These are phyloP conservation scores for Casuarina equisetifolia DNA, from an alignment of 306 rosid species.

Conservation along the genomic window DNA sequence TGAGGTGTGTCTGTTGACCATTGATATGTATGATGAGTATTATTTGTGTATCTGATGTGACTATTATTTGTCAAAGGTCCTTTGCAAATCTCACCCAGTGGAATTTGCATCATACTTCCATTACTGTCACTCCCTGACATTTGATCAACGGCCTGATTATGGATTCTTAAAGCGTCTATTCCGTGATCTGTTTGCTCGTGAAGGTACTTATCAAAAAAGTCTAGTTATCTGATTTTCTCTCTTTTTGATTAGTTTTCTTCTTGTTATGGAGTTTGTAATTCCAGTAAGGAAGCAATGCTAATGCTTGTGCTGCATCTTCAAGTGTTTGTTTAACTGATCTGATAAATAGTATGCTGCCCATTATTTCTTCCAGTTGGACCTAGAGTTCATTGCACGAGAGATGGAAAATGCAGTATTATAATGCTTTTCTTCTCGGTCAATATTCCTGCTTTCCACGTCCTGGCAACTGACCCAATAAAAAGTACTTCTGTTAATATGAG, in stretches of 20 bases:
- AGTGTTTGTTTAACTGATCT: background rate
- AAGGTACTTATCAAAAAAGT: constrained; percentile 54
- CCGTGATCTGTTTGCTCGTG: constrained; percentile 81
- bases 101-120: constrained; percentile 97
- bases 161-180: constrained; percentile 92
- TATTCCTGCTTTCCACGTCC: background rate
- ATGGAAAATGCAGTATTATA: background rate
- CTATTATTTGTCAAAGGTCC: constrained; percentile 50
- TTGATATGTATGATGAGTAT: constrained; percentile 6
- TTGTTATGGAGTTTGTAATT: background rate
- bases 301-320: background rate
- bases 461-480: background rate
- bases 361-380: background rate
- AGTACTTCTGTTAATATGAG: background rate
- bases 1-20: constrained; percentile 56
- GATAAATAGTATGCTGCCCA: background rate
- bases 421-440: background rate
- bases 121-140: constrained; percentile 87
- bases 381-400: background rate
- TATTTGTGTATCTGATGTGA: constrained; percentile 24
- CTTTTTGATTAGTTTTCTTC: background rate
- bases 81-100: constrained; percentile 91
- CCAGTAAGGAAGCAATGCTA: background rate
- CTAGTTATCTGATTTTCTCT: background rate
- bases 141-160: constrained; percentile 98